Base-by-base conservation (phyloP, 2,329 filamentous ascomycete genomes). In the Dactylellina parvicollis region DNA sequence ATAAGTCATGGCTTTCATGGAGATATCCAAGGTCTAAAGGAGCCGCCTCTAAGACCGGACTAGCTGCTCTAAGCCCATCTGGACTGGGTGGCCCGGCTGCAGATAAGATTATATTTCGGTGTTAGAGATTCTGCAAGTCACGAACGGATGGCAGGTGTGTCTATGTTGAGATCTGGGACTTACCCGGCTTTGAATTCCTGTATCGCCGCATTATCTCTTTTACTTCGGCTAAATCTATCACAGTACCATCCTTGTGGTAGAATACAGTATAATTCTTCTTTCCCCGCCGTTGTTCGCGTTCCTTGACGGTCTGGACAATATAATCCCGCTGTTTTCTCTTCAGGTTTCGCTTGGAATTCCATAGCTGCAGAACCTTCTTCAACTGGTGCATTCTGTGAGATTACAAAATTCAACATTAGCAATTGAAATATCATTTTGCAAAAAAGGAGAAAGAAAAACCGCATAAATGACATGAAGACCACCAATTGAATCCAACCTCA, bases 201-300 rank as follows among this genome's bases (percentile, higher is more conserved):
- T 72, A 72, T 49, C 67, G 50, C 4, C 67, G 59, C 67, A 72
- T 72, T 44, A 72, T 65, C 26, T 72, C 67, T 24, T 72, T 72
- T 4, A 72, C 67, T 55, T 72, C 67, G 3, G 67, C 50, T 9
- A 59, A 22, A 22, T 72, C 67, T 16, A 72, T 72, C n/a, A 72
- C 9, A 10, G 59, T 65, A 2, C 59, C 59, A 55, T 47, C 50
- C 3, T 59, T 52, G 18, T 72, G 59, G 36, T 65, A 65, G 36
- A 72, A 72, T 34, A 72, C 36, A 3, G 67, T 72, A 38, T 64
- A 36, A 32, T 54, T 42, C 26, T 72, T 72, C 36, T 52, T 60
- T 3, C 59, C 67, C 1, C 54, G 46, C 5, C 50, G 50, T n/a
- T 12, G 20, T 65, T 54, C 49, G 7, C 66, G 40, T 40, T 72